These are phyloP conservation scores for Shiraia sp. DNA, from an alignment of 2,329 filamentous ascomycete species.

Conservation along the genomic window DNA sequence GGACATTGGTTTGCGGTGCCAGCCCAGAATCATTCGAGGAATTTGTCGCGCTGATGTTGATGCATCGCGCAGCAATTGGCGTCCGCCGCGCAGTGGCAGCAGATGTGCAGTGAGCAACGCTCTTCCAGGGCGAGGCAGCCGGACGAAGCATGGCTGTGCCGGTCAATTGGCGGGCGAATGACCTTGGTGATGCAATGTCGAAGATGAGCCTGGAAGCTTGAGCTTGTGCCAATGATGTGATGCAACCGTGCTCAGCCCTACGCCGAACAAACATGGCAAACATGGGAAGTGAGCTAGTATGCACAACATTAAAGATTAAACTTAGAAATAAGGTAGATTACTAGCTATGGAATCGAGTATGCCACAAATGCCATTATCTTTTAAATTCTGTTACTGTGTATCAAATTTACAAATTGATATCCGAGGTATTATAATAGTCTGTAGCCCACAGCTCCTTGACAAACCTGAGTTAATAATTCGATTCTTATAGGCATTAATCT, in stretches of 20 bases:
- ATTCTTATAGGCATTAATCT: no score
- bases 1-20: conserved; percentile 32
- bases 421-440: no score
- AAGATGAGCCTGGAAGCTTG: conserved; percentile 10
- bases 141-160: conserved; percentile 36
- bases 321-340: no score
- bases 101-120: conserved; percentile 20
- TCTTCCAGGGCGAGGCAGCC: conserved; percentile 34
- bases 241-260: no score
- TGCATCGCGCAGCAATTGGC: conserved; percentile 37
- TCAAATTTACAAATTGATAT: no score
- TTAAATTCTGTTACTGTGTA: no score
- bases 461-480: no score
- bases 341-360: no score
- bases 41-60: conserved; percentile 53
- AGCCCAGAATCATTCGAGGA: conserved; percentile 46
- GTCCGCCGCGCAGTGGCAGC: conserved; percentile 12
- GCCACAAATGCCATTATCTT: no score
- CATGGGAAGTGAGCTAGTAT: conserved; percentile 12
- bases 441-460: no score
- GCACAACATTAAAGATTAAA: no score
- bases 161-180: conserved; percentile 23
- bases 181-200: conserved; percentile 2
- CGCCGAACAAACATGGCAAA: conserved; percentile 15
- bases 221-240: conserved; percentile 2